Conservation (phyloP, 192 early-diverging fungal species). For the Backusella mclennaniae region DNA sequence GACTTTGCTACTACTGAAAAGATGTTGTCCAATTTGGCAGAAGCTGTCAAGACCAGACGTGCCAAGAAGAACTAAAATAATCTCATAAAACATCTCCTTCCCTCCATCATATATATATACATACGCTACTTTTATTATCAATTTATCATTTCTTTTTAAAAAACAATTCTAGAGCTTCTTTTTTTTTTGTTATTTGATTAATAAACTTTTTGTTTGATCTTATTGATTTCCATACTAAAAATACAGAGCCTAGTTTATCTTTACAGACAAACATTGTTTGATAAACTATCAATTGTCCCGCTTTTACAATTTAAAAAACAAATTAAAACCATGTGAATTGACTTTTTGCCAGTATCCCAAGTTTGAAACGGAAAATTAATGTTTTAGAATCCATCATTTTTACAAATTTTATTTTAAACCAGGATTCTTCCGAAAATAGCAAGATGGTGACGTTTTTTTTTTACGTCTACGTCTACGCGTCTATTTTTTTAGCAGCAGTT, state of each 20-base stretch:
- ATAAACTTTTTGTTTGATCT: background rate
- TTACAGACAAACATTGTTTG: no score
- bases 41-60: conserved; percentile 71
- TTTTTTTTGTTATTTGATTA: background rate
- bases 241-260: no score
- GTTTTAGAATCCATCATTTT: background rate
- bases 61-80: conserved; percentile 2
- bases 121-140: background rate
- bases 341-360: background rate
- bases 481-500: background rate
- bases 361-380: background rate
- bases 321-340: no score
- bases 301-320: no score
- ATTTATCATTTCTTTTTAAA: background rate
- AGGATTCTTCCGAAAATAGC: background rate
- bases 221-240: background rate
- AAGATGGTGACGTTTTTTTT: conserved; percentile 1
- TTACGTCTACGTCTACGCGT: background rate
- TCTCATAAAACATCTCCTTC: background rate
- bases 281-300: no score
- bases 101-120: background rate
- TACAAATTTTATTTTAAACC: background rate
- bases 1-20: conserved; percentile 86
- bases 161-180: background rate
- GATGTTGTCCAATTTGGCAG: conserved; percentile 68